Base-by-base conservation (phyloP, 1,284 basidiomycete genomes). In the Sporisorium sorghi region DNA sequence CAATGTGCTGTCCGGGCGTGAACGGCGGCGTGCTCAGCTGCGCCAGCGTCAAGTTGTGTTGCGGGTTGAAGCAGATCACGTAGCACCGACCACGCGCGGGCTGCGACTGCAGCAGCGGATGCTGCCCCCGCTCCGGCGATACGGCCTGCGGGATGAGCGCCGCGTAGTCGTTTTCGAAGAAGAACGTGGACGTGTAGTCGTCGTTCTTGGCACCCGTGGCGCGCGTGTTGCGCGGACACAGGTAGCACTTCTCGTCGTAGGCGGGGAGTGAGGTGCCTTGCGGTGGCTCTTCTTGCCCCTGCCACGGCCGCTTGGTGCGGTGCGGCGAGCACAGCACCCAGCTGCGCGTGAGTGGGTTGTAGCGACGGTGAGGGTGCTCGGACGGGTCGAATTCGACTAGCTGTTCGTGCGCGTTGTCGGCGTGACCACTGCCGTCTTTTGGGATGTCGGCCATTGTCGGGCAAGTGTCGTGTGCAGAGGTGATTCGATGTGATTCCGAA, bases 11-110 rank as follows among this genome's bases (percentile, higher is more conserved):
- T n/a, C 64, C 49, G 0, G 83, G 73, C n/a, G 67, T 58, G 54
- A 78, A 77, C 15, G 83, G 83, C 1, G 85, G 75, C 0, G 87
- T 73, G 0, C 86, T 72, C 73, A 97, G 88, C 58, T 90, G 89
- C 0, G 95, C 91, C 23, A 97, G 88, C 1, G 94, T 94, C n/a
- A 96, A 86, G 83, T 96, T 92, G 84, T 97, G 95, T 50, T 91
- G 87, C 1, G 93, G 93, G 83, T 94, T 91, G 85, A 95, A 97
- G 82, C 93, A 89, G 61, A 98, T 85, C 28, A 98, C 95, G 83
- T 94, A 93, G 85, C 94, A 97, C 21, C 88, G 88, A 10, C 95
- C 95, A 58, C 92, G 88, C 0, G 94, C 89, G 0, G 93, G 91
- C 68, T 91, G 87, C 0, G 88, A 87, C 2, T 87, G 88, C 64